A percentile compares a stretch with the other conserved stretches of the same genome.
Conservation (phyloP, 2,329 filamentous ascomycete species). For the Sphaerulina musiva region DNA sequence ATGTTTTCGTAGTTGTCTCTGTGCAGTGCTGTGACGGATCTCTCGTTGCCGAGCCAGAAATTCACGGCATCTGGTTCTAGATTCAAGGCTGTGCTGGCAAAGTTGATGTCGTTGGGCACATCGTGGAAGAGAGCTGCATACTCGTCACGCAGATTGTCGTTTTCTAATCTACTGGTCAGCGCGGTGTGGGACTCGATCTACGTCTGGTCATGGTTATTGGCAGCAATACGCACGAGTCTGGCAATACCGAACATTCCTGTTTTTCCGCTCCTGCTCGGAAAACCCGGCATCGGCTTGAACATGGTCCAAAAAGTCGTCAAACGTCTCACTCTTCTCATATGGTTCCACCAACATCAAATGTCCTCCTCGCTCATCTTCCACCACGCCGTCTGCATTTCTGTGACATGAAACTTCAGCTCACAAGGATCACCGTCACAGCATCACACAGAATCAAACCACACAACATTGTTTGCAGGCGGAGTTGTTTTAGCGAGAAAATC, state of each 20-base stretch:
- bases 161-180: conserved; percentile 48
- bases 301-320: conserved; percentile 56
- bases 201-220: background rate
- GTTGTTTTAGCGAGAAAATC: background rate
- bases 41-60: conserved; percentile 72
- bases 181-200: background rate
- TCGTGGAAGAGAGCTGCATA: conserved; percentile 58
- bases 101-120: conserved; percentile 60
- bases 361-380: conserved; percentile 53
- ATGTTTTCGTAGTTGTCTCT: conserved; percentile 83
- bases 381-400: conserved; percentile 54
- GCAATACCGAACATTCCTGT: conserved; percentile 55
- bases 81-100: conserved; percentile 64
- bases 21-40: conserved; percentile 65
- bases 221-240: conserved; percentile 57
- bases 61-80: conserved; percentile 68
- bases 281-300: conserved; percentile 45
- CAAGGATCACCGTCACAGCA: background rate
- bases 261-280: background rate
- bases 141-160: conserved; percentile 72
- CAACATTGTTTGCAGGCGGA: no score
- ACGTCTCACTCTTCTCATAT: conserved; percentile 58
- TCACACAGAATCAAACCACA: no score
- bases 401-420: background rate
- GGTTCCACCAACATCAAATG: conserved; percentile 59